Conservation (phyloP, 2,329 filamentous ascomycete species). For the Colletotrichum tamarilloi region DNA sequence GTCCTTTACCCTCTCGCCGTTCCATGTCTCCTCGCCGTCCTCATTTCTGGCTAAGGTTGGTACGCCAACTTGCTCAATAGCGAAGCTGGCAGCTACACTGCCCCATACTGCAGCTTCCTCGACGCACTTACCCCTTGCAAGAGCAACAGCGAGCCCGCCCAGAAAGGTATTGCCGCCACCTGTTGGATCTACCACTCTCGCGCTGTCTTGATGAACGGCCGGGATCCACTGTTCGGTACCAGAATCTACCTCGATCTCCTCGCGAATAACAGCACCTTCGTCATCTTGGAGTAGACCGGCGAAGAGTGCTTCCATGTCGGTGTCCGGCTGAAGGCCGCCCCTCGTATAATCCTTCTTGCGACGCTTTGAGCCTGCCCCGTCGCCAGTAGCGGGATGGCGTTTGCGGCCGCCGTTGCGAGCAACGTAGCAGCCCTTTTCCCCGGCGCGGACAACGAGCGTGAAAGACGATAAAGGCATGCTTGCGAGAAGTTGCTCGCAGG, state of each 20-base stretch:
- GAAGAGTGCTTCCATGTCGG: slow-evolving; percentile 72
- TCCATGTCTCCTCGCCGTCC: slow-evolving; percentile 69
- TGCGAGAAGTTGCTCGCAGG: slow-evolving; percentile 71
- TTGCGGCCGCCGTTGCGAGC: slow-evolving; percentile 68
- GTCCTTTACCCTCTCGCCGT: slow-evolving; percentile 64
- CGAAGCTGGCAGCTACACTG: slow-evolving; percentile 87
- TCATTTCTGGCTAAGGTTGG: slow-evolving; percentile 65
- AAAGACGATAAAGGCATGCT: slow-evolving; percentile 74
- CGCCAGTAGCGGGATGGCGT: slow-evolving; percentile 45
- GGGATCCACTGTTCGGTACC: slow-evolving; percentile 80
- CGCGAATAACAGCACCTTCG: slow-evolving; percentile 63
- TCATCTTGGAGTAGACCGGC: slow-evolving; percentile 66
- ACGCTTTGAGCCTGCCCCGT: slow-evolving; percentile 43
- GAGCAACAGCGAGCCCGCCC: slow-evolving; percentile 66
- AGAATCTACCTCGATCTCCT: slow-evolving; percentile 71
- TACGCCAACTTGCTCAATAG: slow-evolving; percentile 93
- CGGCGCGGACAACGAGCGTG: slow-evolving; percentile 76
- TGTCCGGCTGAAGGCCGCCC: slow-evolving; percentile 68
- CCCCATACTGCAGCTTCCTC: slow-evolving; percentile 83
- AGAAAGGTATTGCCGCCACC: slow-evolving; percentile 95
- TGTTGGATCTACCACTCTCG: slow-evolving; percentile 86
- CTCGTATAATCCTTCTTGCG: slow-evolving; percentile 58
- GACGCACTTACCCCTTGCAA: slow-evolving; percentile 69
- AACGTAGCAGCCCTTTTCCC: slow-evolving; percentile 77
- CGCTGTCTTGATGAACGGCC: slow-evolving; percentile 71